A percentile compares a stretch with the other conserved stretches of the same genome.
phyloP scores from a whole-genome alignment of 192 early-diverging fungal genomes.

The Glomus cerebriforme region DNA sequence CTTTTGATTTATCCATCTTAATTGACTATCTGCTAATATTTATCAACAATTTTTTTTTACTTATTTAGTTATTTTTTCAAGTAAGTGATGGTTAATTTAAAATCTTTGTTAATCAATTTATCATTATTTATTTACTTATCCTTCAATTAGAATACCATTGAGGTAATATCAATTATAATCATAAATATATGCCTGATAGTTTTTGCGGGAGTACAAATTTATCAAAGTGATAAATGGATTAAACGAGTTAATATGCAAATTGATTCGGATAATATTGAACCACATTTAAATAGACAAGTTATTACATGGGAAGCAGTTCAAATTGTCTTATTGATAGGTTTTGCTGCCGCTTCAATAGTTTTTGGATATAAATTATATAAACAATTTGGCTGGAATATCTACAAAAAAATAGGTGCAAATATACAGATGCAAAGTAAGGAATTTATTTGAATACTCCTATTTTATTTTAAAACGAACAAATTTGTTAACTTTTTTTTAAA shows the following conservation, averaged over 20 bases:
- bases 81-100: background rate
- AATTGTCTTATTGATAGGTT: background rate
- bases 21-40: background rate
- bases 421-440: conserved; percentile 57
- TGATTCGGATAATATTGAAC: background rate
- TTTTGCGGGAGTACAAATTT: background rate
- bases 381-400: conserved; percentile 70
- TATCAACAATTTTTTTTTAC: background rate
- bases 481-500: background rate
- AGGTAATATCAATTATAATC: conserved; percentile 11
- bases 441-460: background rate
- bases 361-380: conserved; percentile 56
- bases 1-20: background rate
- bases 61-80: conserved; percentile 25
- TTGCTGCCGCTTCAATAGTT: background rate
- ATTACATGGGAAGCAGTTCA: conserved; percentile 1
- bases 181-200: conserved; percentile 18
- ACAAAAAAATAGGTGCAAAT: conserved; percentile 70
- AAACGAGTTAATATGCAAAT: conserved; percentile 9
- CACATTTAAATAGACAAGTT: background rate
- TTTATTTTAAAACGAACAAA: background rate
- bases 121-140: background rate
- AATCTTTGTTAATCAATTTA: background rate
- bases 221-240: conserved; percentile 20
- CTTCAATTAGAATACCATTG: conserved; percentile 23